Percentiles rank a stretch among this genome's conserved stretches.
Conservation (phyloP, 306 rosid genomes). For the Astragalus membranaceus region DNA sequence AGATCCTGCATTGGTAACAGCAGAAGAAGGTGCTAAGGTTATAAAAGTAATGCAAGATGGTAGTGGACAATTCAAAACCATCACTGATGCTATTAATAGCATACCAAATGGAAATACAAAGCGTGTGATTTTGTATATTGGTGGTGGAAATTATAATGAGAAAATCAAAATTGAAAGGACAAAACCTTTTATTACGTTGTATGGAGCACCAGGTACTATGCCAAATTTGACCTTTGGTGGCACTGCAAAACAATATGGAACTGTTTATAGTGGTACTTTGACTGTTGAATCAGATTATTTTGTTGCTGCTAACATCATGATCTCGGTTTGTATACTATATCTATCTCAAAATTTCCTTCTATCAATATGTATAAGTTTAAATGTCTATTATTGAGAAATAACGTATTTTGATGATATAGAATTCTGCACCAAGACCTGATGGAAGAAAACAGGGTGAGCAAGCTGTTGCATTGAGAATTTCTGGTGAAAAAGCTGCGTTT, state of each 20-base stretch:
- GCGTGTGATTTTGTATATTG: conserved; percentile 47
- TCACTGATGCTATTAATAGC: conserved; percentile 41
- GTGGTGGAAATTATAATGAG: conserved; percentile 47
- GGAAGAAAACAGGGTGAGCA: background rate
- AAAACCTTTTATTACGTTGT: conserved; percentile 45
- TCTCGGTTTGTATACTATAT: conserved; percentile 8
- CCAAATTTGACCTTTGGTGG: conserved; percentile 41
- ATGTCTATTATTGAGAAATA: no score
- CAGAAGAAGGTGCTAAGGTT: conserved; percentile 29
- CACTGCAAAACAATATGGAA: conserved; percentile 39
- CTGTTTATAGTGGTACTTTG: conserved; percentile 45
- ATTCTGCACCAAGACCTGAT: conserved; percentile 15
- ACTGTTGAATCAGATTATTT: conserved; percentile 17
- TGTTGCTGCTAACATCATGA: background rate
- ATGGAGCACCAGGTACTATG: conserved; percentile 23
- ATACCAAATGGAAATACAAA: conserved; percentile 38
- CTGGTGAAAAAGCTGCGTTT: conserved; percentile 24
- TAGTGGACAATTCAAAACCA: conserved; percentile 40
- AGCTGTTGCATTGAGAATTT: conserved; percentile 18
- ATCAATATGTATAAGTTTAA: no score
- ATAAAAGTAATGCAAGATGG: conserved; percentile 45
- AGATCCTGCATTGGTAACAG: conserved; percentile 33
- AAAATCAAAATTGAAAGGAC: conserved; percentile 35
- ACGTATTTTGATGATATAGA: background rate
- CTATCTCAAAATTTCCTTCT: no score